These are phyloP conservation scores for Mycena galopus DNA, from an alignment of 768 basidiomycete species.

Conservation along the genomic window DNA sequence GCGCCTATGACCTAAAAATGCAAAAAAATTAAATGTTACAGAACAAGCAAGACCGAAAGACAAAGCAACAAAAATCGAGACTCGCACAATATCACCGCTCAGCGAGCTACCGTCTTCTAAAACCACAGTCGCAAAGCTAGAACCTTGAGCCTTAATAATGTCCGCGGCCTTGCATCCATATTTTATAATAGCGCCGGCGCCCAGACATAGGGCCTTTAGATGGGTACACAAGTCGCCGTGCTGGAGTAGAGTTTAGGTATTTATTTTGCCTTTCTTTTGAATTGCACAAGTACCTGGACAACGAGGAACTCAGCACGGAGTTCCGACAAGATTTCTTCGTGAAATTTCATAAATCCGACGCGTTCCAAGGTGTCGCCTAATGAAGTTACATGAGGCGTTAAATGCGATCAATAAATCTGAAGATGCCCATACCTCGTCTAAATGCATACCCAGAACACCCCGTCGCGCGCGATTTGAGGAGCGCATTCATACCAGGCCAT, in stretches of 20 bases:
- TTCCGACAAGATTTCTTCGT: constrained; percentile 21
- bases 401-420: background rate
- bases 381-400: constrained; percentile 2
- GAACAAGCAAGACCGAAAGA: background rate
- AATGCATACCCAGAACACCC: constrained; percentile 22
- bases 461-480: background rate
- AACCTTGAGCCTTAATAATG: too few relatives aligned
- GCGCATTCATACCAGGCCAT: constrained; percentile 26
- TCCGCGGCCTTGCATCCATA: background rate
- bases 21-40: too few relatives aligned
- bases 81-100: constrained; percentile 21
- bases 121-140: background rate
- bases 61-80: background rate
- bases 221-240: constrained; percentile 16
- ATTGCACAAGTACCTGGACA: constrained; percentile 1
- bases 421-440: constrained; percentile 2
- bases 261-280: background rate
- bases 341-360: constrained; percentile 23
- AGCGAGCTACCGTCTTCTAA: constrained; percentile 13
- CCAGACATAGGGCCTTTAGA: constrained; percentile 12
- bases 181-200: constrained; percentile 15
- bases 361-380: constrained; percentile 19
- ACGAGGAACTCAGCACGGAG: constrained; percentile 18
- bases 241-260: background rate
- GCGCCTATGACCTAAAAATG: constrained; percentile 29